Percentiles rank a stretch among this genome's conserved stretches.
Conservation (phyloP, 768 basidiomycete species). For the Boletellus sp. region DNA sequence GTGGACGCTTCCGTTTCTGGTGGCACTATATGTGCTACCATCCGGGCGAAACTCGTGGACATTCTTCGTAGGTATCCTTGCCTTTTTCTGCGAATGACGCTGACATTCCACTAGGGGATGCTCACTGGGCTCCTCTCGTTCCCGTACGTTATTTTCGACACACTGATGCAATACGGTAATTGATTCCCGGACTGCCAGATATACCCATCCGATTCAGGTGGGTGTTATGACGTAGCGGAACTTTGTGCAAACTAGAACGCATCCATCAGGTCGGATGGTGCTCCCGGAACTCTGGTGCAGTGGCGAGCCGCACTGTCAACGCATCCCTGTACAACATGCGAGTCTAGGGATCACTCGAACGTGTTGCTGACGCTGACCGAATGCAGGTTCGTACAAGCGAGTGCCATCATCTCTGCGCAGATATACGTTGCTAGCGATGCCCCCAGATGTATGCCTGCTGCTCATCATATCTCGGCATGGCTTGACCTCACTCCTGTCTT, state of each 20-base stretch:
- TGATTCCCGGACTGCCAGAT: constrained; percentile 23
- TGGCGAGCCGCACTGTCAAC: constrained; percentile 57
- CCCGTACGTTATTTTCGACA: constrained; percentile 30
- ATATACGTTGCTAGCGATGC: constrained; percentile 60
- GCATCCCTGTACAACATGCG: constrained; percentile 59
- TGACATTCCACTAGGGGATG: constrained; percentile 31
- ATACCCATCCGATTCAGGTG: constrained; percentile 49
- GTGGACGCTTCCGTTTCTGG: constrained; percentile 60
- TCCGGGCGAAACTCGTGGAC: constrained; percentile 48
- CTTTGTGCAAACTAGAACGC: not conserved
- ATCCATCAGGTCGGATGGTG: constrained; percentile 48
- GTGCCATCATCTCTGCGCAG: constrained; percentile 45
- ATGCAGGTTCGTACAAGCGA: constrained; percentile 41
- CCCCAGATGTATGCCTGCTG: constrained; percentile 43
- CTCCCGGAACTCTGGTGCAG: constrained; percentile 56
- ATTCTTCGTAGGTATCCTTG: constrained; percentile 42
- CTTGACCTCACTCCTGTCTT: not conserved
- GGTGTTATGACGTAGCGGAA: not conserved
- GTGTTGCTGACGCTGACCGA: not conserved
- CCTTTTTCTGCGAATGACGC: not conserved
- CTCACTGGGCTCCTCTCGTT: constrained; percentile 45
- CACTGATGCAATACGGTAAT: not conserved
- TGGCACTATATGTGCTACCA: constrained; percentile 50
- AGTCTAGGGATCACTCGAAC: not conserved
- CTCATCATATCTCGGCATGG: too few relatives aligned